Base-by-base conservation (phyloP, 768 basidiomycete species). In the Lactifluus volemus region DNA sequence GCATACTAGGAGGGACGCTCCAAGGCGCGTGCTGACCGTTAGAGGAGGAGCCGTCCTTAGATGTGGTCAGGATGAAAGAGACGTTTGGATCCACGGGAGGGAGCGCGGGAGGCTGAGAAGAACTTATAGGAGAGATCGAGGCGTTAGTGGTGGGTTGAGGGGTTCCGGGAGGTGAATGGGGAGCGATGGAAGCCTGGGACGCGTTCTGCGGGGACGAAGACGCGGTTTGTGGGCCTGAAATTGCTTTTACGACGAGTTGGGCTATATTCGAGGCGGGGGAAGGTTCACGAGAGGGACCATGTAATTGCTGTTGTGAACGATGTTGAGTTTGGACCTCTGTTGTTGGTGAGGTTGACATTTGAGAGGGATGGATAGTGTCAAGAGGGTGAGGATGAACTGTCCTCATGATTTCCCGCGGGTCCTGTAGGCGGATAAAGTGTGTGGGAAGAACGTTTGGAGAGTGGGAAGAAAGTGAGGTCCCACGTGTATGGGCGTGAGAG, bases 321-420 rank as follows among this genome's bases (percentile, higher is more conserved):
- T 58, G 63, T 30, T 63, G 60, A 59, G 34, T 32, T 52, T 64
- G 64, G 44, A 65, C 42, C 41, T 65, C 64, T 10, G 58, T 48
- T n/a, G 41, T 62, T 42, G 63, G 19, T 6, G 65, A 48, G 38
- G 53, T 60, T 11, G 63, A 49, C 65, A 66, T 66, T 53, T 64
- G 65, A 58, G 61, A 63, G n/a, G 65, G 65, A 57, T 65, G 63
- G 12, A 65, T 56, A 56, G 63, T 64, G 71, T 78, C 70, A 73
- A 77, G 72, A 70, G 82, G 63, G 83, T 79, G 15, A 80, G 78
- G 66, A 68, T 76, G 76, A 53, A 75, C 77, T 0, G 74, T 75
- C 75, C 74, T 75, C 74, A 75, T 75, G 69, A 63, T 74, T 75
- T 72, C 76, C 74, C 72, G 75, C 68, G 71, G 57, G 70, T 69